phyloP scores from a whole-genome alignment of 257 asterid genomes.

The Voacanga thouarsii region DNA sequence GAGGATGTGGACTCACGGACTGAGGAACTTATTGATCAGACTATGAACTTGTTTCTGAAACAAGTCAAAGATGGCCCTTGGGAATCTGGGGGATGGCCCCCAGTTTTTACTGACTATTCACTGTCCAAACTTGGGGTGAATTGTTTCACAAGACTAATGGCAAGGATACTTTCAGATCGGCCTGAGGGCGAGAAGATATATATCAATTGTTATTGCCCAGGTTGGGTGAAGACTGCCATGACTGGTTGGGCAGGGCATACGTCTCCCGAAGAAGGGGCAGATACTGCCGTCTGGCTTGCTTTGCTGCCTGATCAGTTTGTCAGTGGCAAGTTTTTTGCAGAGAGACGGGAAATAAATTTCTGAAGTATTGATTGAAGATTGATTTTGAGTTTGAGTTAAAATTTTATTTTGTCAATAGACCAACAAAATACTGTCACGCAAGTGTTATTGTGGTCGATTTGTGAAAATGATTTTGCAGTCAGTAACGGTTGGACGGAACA shows the following conservation, averaged over 20 bases:
- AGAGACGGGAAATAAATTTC: slow-evolving; percentile 85
- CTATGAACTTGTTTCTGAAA: slow-evolving; percentile 46
- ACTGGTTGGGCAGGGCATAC: slow-evolving; percentile 86
- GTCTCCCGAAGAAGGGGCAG: slow-evolving; percentile 90
- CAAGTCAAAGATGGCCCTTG: slow-evolving; percentile 77
- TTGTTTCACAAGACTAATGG: slow-evolving; percentile 65
- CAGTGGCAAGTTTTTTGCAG: slow-evolving; percentile 77
- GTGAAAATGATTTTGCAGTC: no score
- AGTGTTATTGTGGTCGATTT: neutral
- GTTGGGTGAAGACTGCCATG: slow-evolving; percentile 97
- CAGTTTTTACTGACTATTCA: slow-evolving; percentile 79
- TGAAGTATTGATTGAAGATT: slow-evolving; percentile 12
- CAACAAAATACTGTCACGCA: neutral
- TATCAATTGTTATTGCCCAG: slow-evolving; percentile 83
- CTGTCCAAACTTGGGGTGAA: slow-evolving; percentile 77
- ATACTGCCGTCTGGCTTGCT: slow-evolving; percentile 94
- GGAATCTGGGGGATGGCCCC: slow-evolving; percentile 88
- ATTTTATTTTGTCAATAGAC: neutral
- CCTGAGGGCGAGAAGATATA: slow-evolving; percentile 64
- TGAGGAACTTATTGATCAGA: slow-evolving; percentile 63
- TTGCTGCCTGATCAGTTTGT: slow-evolving; percentile 50
- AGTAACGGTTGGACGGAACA: neutral
- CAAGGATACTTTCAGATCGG: slow-evolving; percentile 35
- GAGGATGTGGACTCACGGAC: slow-evolving; percentile 54
- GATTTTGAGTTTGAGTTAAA: slow-evolving; percentile 3